Evolutionary conservation across 2,329 filamentous ascomycete genomes (phyloP).

Genomic region (Fusarium coicis): DNA sequence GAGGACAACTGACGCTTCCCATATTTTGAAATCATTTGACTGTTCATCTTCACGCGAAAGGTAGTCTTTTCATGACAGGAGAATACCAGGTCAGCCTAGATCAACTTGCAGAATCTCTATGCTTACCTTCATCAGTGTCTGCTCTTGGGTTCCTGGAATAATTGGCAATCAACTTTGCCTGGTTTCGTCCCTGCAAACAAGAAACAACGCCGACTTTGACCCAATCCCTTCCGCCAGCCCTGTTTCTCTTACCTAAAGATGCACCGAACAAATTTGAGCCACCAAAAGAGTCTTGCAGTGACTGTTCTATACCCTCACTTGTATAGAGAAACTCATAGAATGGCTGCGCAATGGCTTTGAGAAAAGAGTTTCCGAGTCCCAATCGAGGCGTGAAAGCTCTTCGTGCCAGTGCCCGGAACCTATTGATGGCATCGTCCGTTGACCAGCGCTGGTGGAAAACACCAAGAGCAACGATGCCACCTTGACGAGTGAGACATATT

Average conservation of each 20-base stretch:
- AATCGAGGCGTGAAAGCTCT: conserved; percentile 1
- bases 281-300: not conserved
- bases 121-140: not conserved
- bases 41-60: conserved; percentile 7
- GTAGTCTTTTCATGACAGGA: not conserved
- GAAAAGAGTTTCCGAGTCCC: not conserved
- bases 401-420: not conserved
- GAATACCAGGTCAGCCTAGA: fast-evolving
- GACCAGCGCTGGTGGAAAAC: conserved; percentile 11
- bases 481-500: not conserved
- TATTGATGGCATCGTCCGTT: not conserved
- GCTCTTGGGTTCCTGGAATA: conserved; percentile 15
- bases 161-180: conserved; percentile 9
- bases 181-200: not conserved
- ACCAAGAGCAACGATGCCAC: conserved; percentile 17
- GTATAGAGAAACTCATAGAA: conserved; percentile 18
- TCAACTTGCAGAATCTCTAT: fast-evolving
- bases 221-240: not conserved
- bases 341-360: conserved; percentile 7
- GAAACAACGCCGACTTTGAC: conserved; percentile 28
- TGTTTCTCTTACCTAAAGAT: not conserved
- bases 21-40: conserved; percentile 1
- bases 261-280: not conserved
- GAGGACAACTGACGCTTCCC: conserved; percentile 13
- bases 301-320: not conserved